Evolutionary conservation across 1,284 basidiomycete species (phyloP), one percentile per base, ranked within the genome.

Genomic region (Anthracocystis setariae): DNA sequence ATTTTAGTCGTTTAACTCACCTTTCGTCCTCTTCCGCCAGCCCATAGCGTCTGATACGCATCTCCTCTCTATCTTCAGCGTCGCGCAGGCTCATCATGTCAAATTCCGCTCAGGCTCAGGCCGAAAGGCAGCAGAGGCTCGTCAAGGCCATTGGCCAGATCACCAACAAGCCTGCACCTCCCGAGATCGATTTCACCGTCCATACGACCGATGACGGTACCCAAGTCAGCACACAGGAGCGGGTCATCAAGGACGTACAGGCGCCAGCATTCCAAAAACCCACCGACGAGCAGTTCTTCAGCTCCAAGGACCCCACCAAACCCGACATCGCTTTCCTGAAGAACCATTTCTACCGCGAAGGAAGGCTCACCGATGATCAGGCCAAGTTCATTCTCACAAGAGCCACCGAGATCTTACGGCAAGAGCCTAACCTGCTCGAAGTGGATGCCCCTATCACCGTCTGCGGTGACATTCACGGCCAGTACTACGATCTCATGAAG

Each of bases 311-410:
- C 40, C 79, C 80, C n/a, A 58, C 67, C 42, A 82, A 82, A 52
- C 80, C 80, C 13, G 80, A 98, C 84, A 88, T 98, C 78, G 93
- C 92, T 32, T 98, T 95, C 84, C 87, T 98, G 70, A 98, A 98
- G 87, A 98, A 98, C 80, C 95, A 98, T 85, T 97, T 98, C 82
- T 98, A 98, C 84, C 90, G 94, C 54, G 95, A 98, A 84, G 95
- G 95, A 0, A 67, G 83, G 40, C 81, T 96, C 77, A 93, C 90
- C 24, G 93, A 96, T 83, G 92, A 94, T 59, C 92, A 94, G 84
- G 92, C 92, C 17, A 83, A 93, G 56, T 94, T 89, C 85, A 95
- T 95, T 80, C 85, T 96, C 56, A 88, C 90, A 65, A 90, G 90
- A 46, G 82, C 84, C 44, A 92, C 90, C 5, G 88, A 89, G 63